Percentiles rank a stretch among this genome's conserved stretches.
phyloP scores from a whole-genome alignment of 306 rosid genomes.

The Trifolium dubium region DNA sequence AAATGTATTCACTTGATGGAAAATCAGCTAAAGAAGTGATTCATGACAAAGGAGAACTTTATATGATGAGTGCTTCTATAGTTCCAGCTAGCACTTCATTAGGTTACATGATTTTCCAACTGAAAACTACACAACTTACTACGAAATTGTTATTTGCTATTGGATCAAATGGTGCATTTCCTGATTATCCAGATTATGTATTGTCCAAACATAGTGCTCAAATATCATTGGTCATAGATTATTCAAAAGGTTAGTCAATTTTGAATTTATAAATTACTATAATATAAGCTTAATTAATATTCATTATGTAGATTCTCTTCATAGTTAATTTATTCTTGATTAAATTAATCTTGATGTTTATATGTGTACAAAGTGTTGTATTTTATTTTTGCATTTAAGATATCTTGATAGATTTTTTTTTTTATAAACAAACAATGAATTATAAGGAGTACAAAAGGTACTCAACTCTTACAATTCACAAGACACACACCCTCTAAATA shows the following conservation, averaged over 20 bases:
- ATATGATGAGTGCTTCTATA: not conserved
- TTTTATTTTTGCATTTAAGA: too few relatives aligned
- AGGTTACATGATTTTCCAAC: not conserved
- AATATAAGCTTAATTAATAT: too few relatives aligned
- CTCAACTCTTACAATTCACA: too few relatives aligned
- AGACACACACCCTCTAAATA: too few relatives aligned
- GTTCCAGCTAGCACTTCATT: not conserved
- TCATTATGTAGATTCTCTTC: not conserved
- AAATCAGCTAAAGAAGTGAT: not conserved
- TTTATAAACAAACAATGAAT: too few relatives aligned
- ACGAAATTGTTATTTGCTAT: not conserved
- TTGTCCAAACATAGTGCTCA: not conserved
- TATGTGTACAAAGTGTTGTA: too few relatives aligned
- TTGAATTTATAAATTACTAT: not conserved
- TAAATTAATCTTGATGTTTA: too few relatives aligned
- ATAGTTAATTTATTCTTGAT: too few relatives aligned
- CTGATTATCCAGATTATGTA: not conserved
- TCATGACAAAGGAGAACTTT: not conserved
- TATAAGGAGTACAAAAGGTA: too few relatives aligned
- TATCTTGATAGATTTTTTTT: too few relatives aligned
- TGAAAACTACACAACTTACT: not conserved
- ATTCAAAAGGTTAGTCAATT: not conserved
- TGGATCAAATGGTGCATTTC: not conserved
- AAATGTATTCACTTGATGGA: not conserved
- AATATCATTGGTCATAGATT: not conserved